Percentiles rank a stretch among this genome's conserved stretches.
These are phyloP conservation scores for Globisporangium uncinulatum DNA, from an alignment of 352 stramenopile genomes.

Conservation along the genomic window DNA sequence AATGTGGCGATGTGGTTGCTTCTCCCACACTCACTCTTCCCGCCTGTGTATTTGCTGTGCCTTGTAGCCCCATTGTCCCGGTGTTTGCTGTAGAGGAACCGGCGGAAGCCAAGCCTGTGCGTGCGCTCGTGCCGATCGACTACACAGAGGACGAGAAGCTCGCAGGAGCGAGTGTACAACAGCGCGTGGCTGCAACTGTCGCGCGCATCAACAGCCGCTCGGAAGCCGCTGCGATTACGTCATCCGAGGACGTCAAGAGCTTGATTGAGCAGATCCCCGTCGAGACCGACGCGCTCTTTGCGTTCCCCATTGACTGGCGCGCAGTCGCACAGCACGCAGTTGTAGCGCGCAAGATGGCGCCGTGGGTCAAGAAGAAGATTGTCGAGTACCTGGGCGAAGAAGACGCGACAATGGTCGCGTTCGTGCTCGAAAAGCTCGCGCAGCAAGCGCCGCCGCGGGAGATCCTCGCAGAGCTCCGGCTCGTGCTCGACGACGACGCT, in stretches of 20 bases:
- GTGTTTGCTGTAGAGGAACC: slow-evolving; percentile 37
- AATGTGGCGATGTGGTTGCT: neutral
- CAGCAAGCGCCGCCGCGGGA: slow-evolving; percentile 17
- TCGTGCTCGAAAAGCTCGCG: slow-evolving; percentile 35
- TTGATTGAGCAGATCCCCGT: slow-evolving; percentile 42
- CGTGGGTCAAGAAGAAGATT: slow-evolving; percentile 46
- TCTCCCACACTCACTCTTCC: neutral
- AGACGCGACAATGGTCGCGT: slow-evolving; percentile 35
- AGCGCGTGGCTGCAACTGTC: slow-evolving; percentile 24
- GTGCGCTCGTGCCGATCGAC: slow-evolving; percentile 40
- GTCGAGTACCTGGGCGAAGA: slow-evolving; percentile 48
- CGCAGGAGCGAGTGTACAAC: slow-evolving; percentile 15
- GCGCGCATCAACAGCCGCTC: slow-evolving; percentile 35
- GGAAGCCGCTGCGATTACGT: neutral
- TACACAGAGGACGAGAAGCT: slow-evolving; percentile 43
- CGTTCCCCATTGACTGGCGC: slow-evolving; percentile 32
- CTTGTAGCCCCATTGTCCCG: slow-evolving; percentile 8
- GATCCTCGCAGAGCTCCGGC: slow-evolving; percentile 31
- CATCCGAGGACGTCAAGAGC: slow-evolving; percentile 27
- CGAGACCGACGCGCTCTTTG: slow-evolving; percentile 28
- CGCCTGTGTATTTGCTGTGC: neutral
- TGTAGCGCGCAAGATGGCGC: slow-evolving; percentile 33
- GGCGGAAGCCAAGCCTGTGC: slow-evolving; percentile 30
- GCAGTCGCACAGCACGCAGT: slow-evolving; percentile 26
- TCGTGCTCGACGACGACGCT: slow-evolving; percentile 43